Evolutionary conservation across 192 early-diverging fungal species (phyloP).

Genomic region (Spinellus fusiger): DNA sequence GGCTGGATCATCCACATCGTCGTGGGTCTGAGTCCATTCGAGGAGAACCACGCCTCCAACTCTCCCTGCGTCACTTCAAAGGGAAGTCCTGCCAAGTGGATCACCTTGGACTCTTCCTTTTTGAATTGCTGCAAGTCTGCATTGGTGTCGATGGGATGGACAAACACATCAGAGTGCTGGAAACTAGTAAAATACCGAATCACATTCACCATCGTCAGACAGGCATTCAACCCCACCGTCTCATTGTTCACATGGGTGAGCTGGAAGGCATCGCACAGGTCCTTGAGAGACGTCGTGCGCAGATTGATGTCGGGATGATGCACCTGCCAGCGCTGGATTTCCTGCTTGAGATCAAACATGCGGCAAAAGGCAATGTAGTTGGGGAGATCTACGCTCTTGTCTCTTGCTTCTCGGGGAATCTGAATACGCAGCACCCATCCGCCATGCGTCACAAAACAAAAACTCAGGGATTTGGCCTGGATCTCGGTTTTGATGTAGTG

Average conservation of each 20-base stretch:
- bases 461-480: slow-evolving; percentile 38
- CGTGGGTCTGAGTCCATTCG: slow-evolving; percentile 45
- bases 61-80: slow-evolving; percentile 55
- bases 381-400: slow-evolving; percentile 56
- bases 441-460: slow-evolving; percentile 70
- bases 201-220: slow-evolving; percentile 55
- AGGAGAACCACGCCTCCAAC: slow-evolving; percentile 53
- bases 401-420: slow-evolving; percentile 55
- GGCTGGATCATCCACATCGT: slow-evolving; percentile 58
- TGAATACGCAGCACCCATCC: slow-evolving; percentile 69
- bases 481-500: slow-evolving; percentile 48
- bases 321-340: slow-evolving; percentile 56
- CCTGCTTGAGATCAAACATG: slow-evolving; percentile 66
- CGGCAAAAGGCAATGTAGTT: slow-evolving; percentile 48
- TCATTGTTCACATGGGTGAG: slow-evolving; percentile 35
- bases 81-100: slow-evolving; percentile 59
- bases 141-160: slow-evolving; percentile 58
- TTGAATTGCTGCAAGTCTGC: slow-evolving; percentile 58
- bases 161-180: slow-evolving; percentile 49
- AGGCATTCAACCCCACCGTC: slow-evolving; percentile 56
- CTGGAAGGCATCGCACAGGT: slow-evolving; percentile 53
- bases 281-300: slow-evolving; percentile 45
- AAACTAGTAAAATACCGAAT: slow-evolving; percentile 45
- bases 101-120: slow-evolving; percentile 52
- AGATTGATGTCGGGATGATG: slow-evolving; percentile 52